Evolutionary conservation across 2,329 filamentous ascomycete species (phyloP), one percentile per base, ranked within the genome.

Genomic region (Alternaria brassicae): DNA sequence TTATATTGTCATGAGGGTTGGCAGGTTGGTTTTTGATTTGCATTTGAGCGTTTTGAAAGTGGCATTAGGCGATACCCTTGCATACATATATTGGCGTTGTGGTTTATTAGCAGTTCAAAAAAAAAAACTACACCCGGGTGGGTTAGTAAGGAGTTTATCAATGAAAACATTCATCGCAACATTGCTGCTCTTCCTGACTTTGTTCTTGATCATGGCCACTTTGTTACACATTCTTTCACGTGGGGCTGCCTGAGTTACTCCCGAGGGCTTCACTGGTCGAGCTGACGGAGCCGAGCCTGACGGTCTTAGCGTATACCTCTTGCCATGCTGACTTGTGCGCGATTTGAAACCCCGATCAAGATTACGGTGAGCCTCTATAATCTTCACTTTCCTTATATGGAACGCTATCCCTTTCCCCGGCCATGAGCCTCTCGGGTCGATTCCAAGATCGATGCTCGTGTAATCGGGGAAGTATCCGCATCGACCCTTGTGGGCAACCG

Each of bases 31-130:
- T 53, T 45, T 37, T 30, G 12, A n/a, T 53, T 21, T 48, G 15
- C 21, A 30, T 50, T 32, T 34, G 4, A 40, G 30, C 9, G n/a
- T 53, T 40, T 36, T 17, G 47, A 47, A 27, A 52, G 21, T 53
- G 53, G 54, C 23, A 44, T 48, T 51, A 32, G 60, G 50, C 32
- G 60, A 67, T 67, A 63, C 64, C 64, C 37, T 63, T 60, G 62
- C 62, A 65, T 63, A 61, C 21, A 61, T 41, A 58, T 28, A 45
- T 36, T 30, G 63, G 61, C 58, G 63, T 66, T 58, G 28, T 53
- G 27, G 12, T 17, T 58, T 51, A 5, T 30, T 30, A 50, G 45
- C 51, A 56, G 60, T 44, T 36, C 3, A 15, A 49, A n/a, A 28
- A 8, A 28, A 27, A 42, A 21, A 17, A 8, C 19, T 13, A 41